A percentile compares a stretch with the other conserved stretches of the same genome.
Conservation (phyloP, 345 rosid genomes). For the Capsella bursapastoris region DNA sequence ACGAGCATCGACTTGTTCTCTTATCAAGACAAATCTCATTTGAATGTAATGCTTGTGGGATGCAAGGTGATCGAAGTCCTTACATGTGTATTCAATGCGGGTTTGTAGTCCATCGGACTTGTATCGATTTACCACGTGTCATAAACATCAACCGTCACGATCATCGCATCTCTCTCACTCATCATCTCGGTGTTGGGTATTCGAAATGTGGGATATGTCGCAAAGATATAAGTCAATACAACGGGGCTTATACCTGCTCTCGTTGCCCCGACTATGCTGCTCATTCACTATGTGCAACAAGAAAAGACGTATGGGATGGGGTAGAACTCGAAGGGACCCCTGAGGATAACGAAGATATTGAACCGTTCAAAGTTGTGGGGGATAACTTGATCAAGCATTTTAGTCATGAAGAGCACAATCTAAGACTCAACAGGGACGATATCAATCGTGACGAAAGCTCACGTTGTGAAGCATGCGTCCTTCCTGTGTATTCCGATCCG, state of each 20-base stretch:
- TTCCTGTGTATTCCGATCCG: slow-evolving; percentile 3
- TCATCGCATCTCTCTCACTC: slow-evolving; percentile 3
- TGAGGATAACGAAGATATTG: slow-evolving; percentile 7
- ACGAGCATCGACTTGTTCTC: slow-evolving; percentile 17
- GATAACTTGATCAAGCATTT: slow-evolving; percentile 25
- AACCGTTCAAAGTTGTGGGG: background rate
- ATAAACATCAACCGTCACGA: slow-evolving; percentile 23
- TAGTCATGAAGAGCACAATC: slow-evolving; percentile 12
- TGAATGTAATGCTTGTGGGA: slow-evolving; percentile 15
- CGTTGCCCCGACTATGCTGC: background rate
- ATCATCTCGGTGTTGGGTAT: background rate
- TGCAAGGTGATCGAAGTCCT: slow-evolving; percentile 23
- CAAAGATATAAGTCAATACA: background rate
- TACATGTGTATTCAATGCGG: slow-evolving; percentile 28
- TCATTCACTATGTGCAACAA: slow-evolving; percentile 19
- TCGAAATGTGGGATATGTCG: background rate
- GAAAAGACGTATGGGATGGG: slow-evolving; percentile 18
- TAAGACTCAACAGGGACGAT: background rate
- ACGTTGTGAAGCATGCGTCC: slow-evolving; percentile 21
- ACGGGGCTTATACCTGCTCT: background rate
- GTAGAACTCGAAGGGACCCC: background rate
- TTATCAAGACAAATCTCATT: slow-evolving; percentile 7
- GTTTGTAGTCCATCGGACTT: slow-evolving; percentile 7
- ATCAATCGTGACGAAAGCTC: background rate
- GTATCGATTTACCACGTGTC: slow-evolving; percentile 22